phyloP scores from a whole-genome alignment of 2,329 filamentous ascomycete genomes.

The Claviceps sp. region DNA sequence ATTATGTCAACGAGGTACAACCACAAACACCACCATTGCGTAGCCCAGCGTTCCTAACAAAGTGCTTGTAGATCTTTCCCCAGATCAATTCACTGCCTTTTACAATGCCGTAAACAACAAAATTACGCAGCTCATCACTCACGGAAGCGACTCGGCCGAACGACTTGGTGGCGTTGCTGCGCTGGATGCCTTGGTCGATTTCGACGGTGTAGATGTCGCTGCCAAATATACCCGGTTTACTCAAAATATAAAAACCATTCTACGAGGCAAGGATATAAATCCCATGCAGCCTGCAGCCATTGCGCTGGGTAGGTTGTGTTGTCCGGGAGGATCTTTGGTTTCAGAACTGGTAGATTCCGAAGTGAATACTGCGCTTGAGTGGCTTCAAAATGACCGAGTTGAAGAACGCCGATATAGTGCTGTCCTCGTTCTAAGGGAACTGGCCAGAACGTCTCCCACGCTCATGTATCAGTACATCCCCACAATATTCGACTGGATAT shows the following conservation, averaged over 20 bases:
- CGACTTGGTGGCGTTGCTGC: slow-evolving; percentile 85
- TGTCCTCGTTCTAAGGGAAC: slow-evolving; percentile 77
- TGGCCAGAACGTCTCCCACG: slow-evolving; percentile 85
- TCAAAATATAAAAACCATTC: slow-evolving; percentile 73
- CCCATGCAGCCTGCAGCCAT: slow-evolving; percentile 85
- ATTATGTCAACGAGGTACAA: slow-evolving; percentile 40
- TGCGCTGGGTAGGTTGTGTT: slow-evolving; percentile 79
- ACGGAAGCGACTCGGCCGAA: slow-evolving; percentile 76
- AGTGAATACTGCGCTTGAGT: slow-evolving; percentile 91
- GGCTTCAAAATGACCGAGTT: slow-evolving; percentile 87
- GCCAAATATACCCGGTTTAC: slow-evolving; percentile 92
- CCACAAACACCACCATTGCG: neutral
- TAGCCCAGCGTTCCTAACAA: neutral
- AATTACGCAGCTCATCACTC: slow-evolving; percentile 57
- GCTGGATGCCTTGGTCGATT: slow-evolving; percentile 85
- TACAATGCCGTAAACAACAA: slow-evolving; percentile 44
- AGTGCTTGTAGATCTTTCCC: slow-evolving; percentile 49
- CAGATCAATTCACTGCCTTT: slow-evolving; percentile 59
- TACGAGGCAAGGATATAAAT: slow-evolving; percentile 80
- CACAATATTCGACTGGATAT: slow-evolving; percentile 92
- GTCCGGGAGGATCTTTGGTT: slow-evolving; percentile 84
- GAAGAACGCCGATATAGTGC: slow-evolving; percentile 90
- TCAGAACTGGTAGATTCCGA: slow-evolving; percentile 94
- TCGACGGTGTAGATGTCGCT: slow-evolving; percentile 86
- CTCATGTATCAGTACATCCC: slow-evolving; percentile 91